These are phyloP conservation scores for Phylloporus sp. DNA, from an alignment of 768 basidiomycete genomes.

Conservation along the genomic window DNA sequence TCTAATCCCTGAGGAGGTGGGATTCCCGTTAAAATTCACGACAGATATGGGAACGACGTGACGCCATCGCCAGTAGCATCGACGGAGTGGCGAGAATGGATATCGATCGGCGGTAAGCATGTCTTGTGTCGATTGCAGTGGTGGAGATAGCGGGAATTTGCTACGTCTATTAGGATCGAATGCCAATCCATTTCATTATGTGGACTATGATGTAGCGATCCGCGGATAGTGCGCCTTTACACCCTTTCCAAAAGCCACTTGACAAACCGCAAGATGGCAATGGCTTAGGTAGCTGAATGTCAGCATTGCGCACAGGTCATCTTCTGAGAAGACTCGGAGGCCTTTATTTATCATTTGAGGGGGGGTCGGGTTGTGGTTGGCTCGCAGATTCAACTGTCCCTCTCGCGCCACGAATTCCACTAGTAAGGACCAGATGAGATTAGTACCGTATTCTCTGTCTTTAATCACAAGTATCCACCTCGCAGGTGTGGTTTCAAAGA, in stretches of 20 bases:
- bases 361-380: constrained; percentile 1
- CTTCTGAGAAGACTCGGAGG: not conserved
- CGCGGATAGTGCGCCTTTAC: constrained; percentile 12
- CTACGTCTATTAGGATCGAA: constrained; percentile 19
- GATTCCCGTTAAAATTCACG: constrained; percentile 5
- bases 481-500: constrained; percentile 22
- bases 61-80: constrained; percentile 11
- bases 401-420: constrained; percentile 5
- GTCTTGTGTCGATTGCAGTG: constrained; percentile 1
- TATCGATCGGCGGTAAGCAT: constrained; percentile 27
- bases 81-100: constrained; percentile 26
- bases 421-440: constrained; percentile 9
- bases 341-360: constrained; percentile 11
- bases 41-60: constrained; percentile 64
- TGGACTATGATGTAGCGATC: constrained; percentile 6
- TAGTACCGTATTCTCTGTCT: not conserved
- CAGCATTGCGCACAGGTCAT: not conserved
- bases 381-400: constrained; percentile 1
- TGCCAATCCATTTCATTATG: constrained; percentile 2
- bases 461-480: constrained; percentile 11
- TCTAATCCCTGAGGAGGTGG: not conserved
- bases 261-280: constrained; percentile 2
- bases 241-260: constrained; percentile 10
- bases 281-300: not conserved
- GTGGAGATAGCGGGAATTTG: constrained; percentile 30